Evolutionary conservation across 1,139 yeast species (phyloP), one percentile per base, ranked within the genome.

Genomic region (Sugiyamaella castrensis): DNA sequence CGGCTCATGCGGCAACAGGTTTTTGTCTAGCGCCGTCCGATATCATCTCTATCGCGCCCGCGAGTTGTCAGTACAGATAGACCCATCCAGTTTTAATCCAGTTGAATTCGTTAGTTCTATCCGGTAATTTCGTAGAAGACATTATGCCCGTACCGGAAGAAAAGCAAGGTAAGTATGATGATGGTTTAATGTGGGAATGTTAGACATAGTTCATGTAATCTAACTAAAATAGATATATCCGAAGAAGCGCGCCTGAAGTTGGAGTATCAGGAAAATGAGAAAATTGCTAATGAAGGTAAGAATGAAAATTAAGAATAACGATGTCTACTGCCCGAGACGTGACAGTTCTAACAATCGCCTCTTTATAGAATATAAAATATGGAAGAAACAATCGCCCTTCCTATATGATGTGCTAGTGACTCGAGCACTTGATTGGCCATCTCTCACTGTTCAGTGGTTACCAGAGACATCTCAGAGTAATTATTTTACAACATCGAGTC

Each of bases 321-420:
- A 2, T 26, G 27, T 26, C n/a, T n/a, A n/a, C n/a, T n/a, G n/a
- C n/a, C n/a, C n/a, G n/a, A 11, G 15, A n/a, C n/a, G n/a, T 31
- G n/a, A n/a, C n/a, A n/a, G n/a, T 42, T 37, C 48, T 43, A 47
- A 45, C 46, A 15, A 27, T n/a, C 10, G 11, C 5, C 24, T 19
- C 5, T 19, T 5, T 19, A 19, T 35, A 61, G 67, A 63, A 47
- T 63, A 62, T 53, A 63, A 63, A 43, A 58, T 63, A 27, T 91
- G 98, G 98, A 91, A 89, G 66, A 89, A 89, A 64, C 82, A 95
- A 2, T 86, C 89, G 7, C 96, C 96, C 11, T 76, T 88, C 57
- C 72, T 89, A 46, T 91, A 91, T 69, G 88, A 87, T 66, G 73
- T 87, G 56, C 77, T 87, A 58, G 79, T 87, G 57, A 77, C 94